phyloP scores from a whole-genome alignment of 2,329 filamentous ascomycete genomes.

The Thielaviopsis euricoi region DNA sequence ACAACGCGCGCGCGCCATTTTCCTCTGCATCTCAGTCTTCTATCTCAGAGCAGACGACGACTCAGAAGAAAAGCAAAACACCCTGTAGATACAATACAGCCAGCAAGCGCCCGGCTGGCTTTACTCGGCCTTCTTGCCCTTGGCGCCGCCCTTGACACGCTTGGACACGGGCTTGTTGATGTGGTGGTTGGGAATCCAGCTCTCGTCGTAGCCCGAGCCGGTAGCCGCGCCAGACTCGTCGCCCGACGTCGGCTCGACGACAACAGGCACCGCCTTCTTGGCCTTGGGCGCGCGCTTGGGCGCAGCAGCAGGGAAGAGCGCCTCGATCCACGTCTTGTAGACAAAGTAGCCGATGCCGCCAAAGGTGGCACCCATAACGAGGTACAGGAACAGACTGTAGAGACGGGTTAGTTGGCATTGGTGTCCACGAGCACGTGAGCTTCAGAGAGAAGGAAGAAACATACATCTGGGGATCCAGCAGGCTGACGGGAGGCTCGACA shows the following conservation, averaged over 20 bases:
- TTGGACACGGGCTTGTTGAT: slow-evolving; percentile 67
- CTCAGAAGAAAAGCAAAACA: no score
- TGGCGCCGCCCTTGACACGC: slow-evolving; percentile 44
- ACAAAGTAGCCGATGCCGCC: slow-evolving; percentile 80
- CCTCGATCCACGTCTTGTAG: slow-evolving; percentile 95
- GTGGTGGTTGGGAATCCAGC: slow-evolving; percentile 84
- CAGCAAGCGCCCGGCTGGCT: neutral
- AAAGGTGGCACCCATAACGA: slow-evolving; percentile 69
- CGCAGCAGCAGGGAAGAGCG: slow-evolving; percentile 66
- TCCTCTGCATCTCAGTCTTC: no score
- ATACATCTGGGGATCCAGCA: slow-evolving; percentile 93
- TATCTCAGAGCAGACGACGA: no score
- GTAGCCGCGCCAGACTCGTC: slow-evolving; percentile 50
- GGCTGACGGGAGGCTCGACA: slow-evolving; percentile 78
- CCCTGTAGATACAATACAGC: no score
- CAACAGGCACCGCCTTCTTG: slow-evolving; percentile 52
- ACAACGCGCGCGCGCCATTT: neutral
- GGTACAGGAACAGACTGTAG: slow-evolving; percentile 84
- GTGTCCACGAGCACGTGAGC: no score
- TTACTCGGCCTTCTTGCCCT: slow-evolving; percentile 22
- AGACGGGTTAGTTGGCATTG: slow-evolving; percentile 20
- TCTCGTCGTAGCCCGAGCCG: slow-evolving; percentile 65
- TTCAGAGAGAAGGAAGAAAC: slow-evolving; percentile 19
- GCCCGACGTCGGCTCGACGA: slow-evolving; percentile 45
- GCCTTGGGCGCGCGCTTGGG: slow-evolving; percentile 51